phyloP scores from a whole-genome alignment of 2,329 filamentous ascomycete genomes.

The Microsporum canis region DNA sequence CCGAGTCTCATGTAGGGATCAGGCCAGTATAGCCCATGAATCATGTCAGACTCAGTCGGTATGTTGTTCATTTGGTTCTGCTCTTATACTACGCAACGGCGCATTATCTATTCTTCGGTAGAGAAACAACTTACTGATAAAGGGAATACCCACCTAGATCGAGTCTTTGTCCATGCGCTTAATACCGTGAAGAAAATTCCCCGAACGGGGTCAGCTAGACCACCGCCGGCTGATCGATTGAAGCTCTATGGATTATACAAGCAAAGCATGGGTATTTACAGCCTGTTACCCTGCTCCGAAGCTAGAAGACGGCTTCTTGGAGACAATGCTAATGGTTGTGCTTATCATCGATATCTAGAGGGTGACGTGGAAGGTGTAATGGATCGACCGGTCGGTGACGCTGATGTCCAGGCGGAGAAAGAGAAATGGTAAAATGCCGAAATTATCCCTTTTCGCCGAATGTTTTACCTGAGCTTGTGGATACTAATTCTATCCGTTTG shows the following conservation, averaged over 20 bases:
- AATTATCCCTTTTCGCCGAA: neutral
- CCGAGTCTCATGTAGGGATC: slow-evolving; percentile 1
- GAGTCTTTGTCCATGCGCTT: slow-evolving; percentile 96
- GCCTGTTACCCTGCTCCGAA: neutral
- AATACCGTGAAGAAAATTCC: slow-evolving; percentile 98
- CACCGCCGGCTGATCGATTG: slow-evolving; percentile 72
- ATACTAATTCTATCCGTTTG: neutral
- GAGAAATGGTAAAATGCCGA: slow-evolving; percentile 51
- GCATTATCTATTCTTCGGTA: neutral
- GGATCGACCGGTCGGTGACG: slow-evolving; percentile 57
- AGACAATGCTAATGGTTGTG: slow-evolving; percentile 13
- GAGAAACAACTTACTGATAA: neutral
- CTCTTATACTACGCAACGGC: slow-evolving; percentile 57
- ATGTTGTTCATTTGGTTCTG: slow-evolving; percentile 56
- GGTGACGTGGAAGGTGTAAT: slow-evolving; percentile 92
- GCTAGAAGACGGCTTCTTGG: neutral
- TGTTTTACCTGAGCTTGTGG: neutral
- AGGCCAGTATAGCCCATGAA: slow-evolving; percentile 11
- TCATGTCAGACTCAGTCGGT: slow-evolving; percentile 40
- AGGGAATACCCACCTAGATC: slow-evolving; percentile 47
- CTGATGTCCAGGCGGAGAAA: slow-evolving; percentile 44
- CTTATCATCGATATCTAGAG: slow-evolving; percentile 40
- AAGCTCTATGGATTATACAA: slow-evolving; percentile 97
- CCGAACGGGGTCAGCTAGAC: slow-evolving; percentile 80
- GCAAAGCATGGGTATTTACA: slow-evolving; percentile 66